These are phyloP conservation scores for Phyllosticta citrichinensis DNA, from an alignment of 2,329 filamentous ascomycete species.

Conservation along the genomic window DNA sequence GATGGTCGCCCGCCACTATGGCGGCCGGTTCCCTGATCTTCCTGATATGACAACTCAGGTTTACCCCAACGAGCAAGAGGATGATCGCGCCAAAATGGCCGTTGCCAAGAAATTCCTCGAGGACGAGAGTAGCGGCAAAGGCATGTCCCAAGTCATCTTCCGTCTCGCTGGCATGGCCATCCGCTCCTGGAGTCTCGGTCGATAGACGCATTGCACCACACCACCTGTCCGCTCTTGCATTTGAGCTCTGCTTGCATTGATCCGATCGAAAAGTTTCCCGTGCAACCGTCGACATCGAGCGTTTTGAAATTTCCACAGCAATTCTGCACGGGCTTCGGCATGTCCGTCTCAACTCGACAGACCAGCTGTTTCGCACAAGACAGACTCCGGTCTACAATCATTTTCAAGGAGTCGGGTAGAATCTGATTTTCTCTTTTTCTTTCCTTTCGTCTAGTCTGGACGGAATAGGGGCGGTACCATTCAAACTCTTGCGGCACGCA, in stretches of 20 bases:
- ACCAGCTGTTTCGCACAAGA: neutral
- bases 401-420: neutral
- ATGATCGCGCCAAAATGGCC: slow-evolving; percentile 33
- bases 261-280: neutral
- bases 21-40: slow-evolving; percentile 45
- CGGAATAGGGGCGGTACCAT: neutral
- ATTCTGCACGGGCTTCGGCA: neutral
- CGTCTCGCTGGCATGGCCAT: slow-evolving; percentile 41
- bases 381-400: neutral
- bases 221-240: neutral
- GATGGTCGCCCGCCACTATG: slow-evolving; percentile 66
- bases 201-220: neutral
- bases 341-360: neutral
- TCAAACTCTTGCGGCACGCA: neutral
- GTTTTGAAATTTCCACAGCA: neutral
- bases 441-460: neutral
- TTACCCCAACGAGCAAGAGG: slow-evolving; percentile 22
- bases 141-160: slow-evolving; percentile 39
- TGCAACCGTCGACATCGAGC: neutral
- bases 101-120: slow-evolving; percentile 40
- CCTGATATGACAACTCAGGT: slow-evolving; percentile 25
- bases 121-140: slow-evolving; percentile 31
- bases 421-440: neutral
- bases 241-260: neutral
- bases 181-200: slow-evolving; percentile 28